A percentile compares a stretch with the other conserved stretches of the same genome.
Conservation (phyloP, 306 rosid species). For the Ormosia semicastrata region DNA sequence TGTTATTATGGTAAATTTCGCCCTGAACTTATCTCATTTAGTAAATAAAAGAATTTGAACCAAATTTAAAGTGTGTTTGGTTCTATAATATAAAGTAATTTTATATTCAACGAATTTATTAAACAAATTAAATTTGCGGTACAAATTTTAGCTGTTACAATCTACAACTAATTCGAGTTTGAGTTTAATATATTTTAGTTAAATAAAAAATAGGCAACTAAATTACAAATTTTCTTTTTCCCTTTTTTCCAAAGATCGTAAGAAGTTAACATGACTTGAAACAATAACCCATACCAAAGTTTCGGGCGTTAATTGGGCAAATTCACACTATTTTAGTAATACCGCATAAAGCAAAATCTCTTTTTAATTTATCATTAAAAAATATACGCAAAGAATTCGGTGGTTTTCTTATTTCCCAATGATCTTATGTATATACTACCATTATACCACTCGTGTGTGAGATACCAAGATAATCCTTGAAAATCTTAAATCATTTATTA, state of each 20-base stretch:
- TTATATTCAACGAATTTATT: not conserved
- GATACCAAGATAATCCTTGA: conserved; percentile 6
- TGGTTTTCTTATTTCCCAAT: conserved; percentile 2
- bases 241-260: not conserved
- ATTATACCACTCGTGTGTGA: conserved; percentile 25
- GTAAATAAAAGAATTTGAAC: not conserved
- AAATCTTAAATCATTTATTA: conserved; percentile 34
- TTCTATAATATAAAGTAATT: not conserved
- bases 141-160: not conserved
- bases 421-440: not conserved
- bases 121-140: not conserved
- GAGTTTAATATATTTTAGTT: not conserved
- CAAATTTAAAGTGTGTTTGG: not conserved
- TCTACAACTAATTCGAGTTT: not conserved
- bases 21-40: not conserved
- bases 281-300: conserved; percentile 34
- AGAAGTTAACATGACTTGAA: conserved; percentile 37
- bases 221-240: not conserved
- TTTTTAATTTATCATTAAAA: conserved; percentile 24
- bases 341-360: conserved; percentile 18
- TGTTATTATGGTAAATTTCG: too few species aligned
- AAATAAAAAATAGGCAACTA: not conserved
- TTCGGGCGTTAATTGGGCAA: conserved; percentile 40
- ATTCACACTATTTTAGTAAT: conserved; percentile 14
- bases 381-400: conserved; percentile 23